Base-by-base conservation (phyloP, 2,329 filamentous ascomycete genomes). In the Bipolaris zeicola region DNA sequence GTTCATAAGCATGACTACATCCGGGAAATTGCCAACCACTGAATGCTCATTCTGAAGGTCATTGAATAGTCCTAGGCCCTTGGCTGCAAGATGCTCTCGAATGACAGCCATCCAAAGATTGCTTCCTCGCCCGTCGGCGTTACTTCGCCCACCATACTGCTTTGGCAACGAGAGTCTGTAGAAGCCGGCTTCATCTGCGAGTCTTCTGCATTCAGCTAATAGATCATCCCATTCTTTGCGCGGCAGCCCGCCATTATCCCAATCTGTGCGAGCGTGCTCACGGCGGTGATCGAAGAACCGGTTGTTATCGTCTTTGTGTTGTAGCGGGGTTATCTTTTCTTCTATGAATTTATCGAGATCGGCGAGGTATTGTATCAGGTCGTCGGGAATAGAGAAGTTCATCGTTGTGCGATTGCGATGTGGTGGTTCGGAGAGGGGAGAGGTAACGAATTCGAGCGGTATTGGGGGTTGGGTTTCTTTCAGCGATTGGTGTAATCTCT, bases 221-320 rank as follows among this genome's bases (percentile, higher is more conserved):
- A 88, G 72, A 1, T 76, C 74, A 63, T 88, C 85, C 85, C 85
- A 88, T 64, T 87, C 85, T 42, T 78, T 71, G 5, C 79, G 79
- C 0, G 86, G 85, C 2, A 87, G 77, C 2, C 85, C 85, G 54
- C 78, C 75, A 38, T 81, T 80, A 51, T 83, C 80, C 84, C 85
- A 88, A 66, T 88, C 80, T 1, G 85, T 88, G 33, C 85, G 82
- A 6, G 83, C 77, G 65, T 87, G 80, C 64, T 88, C 85, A 60
- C 85, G 83, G 16, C 85, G 81, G 71, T 88, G 83, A 70, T 88
- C 85, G 73, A 88, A 88, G 80, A 88, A 88, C 55, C 85, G 82
- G 52, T 85, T 78, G 67, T 88, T 88, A 69, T 87, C 83, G 65
- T 84, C 73, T 22, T 76, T 73, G 59, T 81, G 73, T 69, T 88